phyloP scores from a whole-genome alignment of 2,329 filamentous ascomycete genomes.

The Xylaria sp. region DNA sequence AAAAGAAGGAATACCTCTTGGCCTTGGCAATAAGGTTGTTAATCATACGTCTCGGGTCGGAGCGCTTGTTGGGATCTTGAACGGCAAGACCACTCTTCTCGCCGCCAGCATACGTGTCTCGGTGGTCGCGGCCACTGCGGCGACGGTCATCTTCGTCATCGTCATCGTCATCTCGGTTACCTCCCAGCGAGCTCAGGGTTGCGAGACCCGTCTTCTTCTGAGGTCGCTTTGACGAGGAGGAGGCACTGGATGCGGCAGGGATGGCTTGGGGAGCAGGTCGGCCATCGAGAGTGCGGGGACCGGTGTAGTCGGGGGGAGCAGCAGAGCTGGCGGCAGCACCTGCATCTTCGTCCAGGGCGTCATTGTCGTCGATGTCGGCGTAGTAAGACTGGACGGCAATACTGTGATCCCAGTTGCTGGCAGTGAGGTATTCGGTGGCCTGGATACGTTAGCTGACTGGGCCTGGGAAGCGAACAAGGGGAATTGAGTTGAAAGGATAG shows the following conservation, averaged over 20 bases:
- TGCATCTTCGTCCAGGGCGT: constrained; percentile 35
- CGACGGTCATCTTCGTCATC: constrained; percentile 39
- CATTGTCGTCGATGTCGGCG: constrained; percentile 47
- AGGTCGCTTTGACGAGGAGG: constrained; percentile 36
- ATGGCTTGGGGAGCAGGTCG: constrained; percentile 48
- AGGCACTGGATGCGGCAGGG: constrained; percentile 28
- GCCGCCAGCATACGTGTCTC: constrained; percentile 75
- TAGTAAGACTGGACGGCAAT: constrained; percentile 59
- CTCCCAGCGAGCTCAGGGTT: constrained; percentile 51
- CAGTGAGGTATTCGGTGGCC: constrained; percentile 62
- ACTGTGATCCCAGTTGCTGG: constrained; percentile 61
- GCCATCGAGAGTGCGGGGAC: constrained; percentile 58
- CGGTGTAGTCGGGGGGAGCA: constrained; percentile 45
- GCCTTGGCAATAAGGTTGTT: constrained; percentile 61
- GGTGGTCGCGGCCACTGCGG: constrained; percentile 45
- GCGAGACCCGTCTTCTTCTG: constrained; percentile 57
- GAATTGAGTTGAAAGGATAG: background rate
- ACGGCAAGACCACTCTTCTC: constrained; percentile 74
- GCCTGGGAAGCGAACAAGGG: background rate
- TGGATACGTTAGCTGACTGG: constrained; percentile 30
- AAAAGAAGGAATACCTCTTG: constrained; percentile 41
- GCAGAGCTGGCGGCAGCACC: constrained; percentile 33
- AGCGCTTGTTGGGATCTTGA: constrained; percentile 53
- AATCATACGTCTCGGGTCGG: constrained; percentile 52
- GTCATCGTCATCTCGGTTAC: constrained; percentile 52